A percentile compares a stretch with the other conserved stretches of the same genome.
phyloP scores from a whole-genome alignment of 768 basidiomycete genomes.

The Xerocomellus amylosporus region DNA sequence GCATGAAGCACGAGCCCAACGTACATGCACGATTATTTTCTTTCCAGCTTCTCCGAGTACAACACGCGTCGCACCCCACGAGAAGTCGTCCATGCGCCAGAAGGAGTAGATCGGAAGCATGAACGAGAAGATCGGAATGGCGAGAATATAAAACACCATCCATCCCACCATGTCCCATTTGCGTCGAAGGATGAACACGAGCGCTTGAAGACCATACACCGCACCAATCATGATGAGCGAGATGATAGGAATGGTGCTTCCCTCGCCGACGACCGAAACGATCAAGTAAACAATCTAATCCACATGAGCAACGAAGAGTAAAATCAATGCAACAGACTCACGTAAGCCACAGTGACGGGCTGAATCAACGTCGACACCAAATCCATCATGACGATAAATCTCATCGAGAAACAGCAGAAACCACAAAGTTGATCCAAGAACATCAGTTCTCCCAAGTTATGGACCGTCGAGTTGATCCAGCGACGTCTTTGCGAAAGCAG shows the following conservation, averaged over 20 bases:
- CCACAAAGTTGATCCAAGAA: constrained; percentile 91
- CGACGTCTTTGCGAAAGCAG: constrained; percentile 94
- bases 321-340: constrained; percentile 43
- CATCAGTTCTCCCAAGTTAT: constrained; percentile 91
- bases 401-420: constrained; percentile 99
- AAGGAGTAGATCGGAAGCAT: constrained; percentile 92
- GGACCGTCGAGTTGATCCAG: constrained; percentile 99
- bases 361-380: constrained; percentile 82
- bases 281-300: constrained; percentile 82
- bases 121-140: constrained; percentile 92
- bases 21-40: constrained; percentile 90
- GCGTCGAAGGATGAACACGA: constrained; percentile 87
- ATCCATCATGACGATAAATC: constrained; percentile 97
- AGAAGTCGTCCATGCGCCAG: constrained; percentile 99
- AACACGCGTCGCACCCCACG: constrained; percentile 90
- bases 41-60: constrained; percentile 94
- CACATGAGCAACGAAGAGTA: constrained; percentile 8
- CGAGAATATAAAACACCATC: constrained; percentile 95
- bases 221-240: constrained; percentile 92
- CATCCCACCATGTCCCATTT: constrained; percentile 99
- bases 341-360: constrained; percentile 86
- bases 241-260: constrained; percentile 68
- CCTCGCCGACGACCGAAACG: constrained; percentile 67
- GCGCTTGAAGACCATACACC: constrained; percentile 90
- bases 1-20: constrained; percentile 28